Percentiles rank a stretch among this genome's conserved stretches.
phyloP scores from a whole-genome alignment of 2,329 filamentous ascomycete species.

The Colletotrichum lindemuthianum region DNA sequence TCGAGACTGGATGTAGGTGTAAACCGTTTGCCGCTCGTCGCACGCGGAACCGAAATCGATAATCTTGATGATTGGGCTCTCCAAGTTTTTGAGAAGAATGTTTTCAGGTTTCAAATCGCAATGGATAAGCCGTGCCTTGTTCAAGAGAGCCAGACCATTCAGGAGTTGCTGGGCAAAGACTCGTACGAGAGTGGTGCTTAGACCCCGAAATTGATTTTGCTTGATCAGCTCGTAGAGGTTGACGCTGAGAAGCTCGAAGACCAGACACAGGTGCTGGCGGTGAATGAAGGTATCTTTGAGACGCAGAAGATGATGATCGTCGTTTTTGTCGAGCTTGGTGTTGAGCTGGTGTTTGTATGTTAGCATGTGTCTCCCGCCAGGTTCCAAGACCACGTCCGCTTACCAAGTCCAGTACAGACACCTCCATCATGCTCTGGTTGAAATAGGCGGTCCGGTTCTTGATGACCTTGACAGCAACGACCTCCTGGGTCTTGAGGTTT shows the following conservation, averaged over 20 bases:
- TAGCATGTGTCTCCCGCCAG: constrained; percentile 2
- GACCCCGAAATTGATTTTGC: constrained; percentile 97
- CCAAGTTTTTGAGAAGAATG: constrained; percentile 95
- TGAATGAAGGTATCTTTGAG: constrained; percentile 99
- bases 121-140: constrained; percentile 96
- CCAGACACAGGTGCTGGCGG: constrained; percentile 93
- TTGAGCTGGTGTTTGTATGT: constrained; percentile 73
- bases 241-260: constrained; percentile 95
- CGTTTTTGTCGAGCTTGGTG: constrained; percentile 98
- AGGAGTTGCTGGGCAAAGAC: constrained; percentile 97
- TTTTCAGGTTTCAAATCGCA: constrained; percentile 99
- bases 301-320: constrained; percentile 94
- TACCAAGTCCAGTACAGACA: constrained; percentile 95
- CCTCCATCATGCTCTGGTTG: constrained; percentile 99
- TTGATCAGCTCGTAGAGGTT: constrained; percentile 99
- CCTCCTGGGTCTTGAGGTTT: constrained; percentile 97
- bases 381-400: constrained; percentile 40
- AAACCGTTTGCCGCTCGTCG: constrained; percentile 97
- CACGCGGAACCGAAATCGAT: constrained; percentile 99
- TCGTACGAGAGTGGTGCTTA: constrained; percentile 95
- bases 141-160: constrained; percentile 89
- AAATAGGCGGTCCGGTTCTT: constrained; percentile 99
- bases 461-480: constrained; percentile 98
- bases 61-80: constrained; percentile 99
- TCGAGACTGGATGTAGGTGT: constrained; percentile 98